A percentile compares a stretch with the other conserved stretches of the same genome.
Evolutionary conservation across 768 basidiomycete genomes (phyloP).

Genomic region (Omphalotus guepiniiformis): DNA sequence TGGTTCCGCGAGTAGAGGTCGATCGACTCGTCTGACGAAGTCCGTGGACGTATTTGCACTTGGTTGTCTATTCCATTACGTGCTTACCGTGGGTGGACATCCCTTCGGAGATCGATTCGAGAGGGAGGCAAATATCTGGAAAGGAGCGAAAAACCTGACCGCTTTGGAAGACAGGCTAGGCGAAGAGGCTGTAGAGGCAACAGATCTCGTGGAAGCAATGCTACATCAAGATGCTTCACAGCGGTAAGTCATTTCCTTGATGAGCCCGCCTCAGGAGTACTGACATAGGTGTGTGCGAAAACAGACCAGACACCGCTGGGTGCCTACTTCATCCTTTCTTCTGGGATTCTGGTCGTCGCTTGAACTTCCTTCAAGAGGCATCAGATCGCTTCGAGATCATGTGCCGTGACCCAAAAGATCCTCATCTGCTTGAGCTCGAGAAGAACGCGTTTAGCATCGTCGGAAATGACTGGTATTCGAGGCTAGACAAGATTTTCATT

Average conservation of each 20-base stretch:
- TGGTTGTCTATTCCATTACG: slow-evolving; percentile 94
- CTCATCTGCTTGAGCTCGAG: slow-evolving; percentile 72
- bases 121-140: slow-evolving; percentile 90
- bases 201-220: slow-evolving; percentile 76
- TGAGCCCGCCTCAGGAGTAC: no score
- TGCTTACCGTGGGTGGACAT: slow-evolving; percentile 84
- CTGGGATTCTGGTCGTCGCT: slow-evolving; percentile 83
- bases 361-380: slow-evolving; percentile 95
- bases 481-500: slow-evolving; percentile 84
- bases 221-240: slow-evolving; percentile 68
- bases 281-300: no score
- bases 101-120: slow-evolving; percentile 94
- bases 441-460: slow-evolving; percentile 64
- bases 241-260: slow-evolving; percentile 50
- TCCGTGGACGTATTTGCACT: slow-evolving; percentile 96
- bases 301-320: slow-evolving; percentile 80
- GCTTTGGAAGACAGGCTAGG: slow-evolving; percentile 58
- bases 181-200: slow-evolving; percentile 92
- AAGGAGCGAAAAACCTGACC: slow-evolving; percentile 67
- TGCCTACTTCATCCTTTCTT: slow-evolving; percentile 94
- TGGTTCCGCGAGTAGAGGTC: slow-evolving; percentile 31
- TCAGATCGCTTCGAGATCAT: slow-evolving; percentile 98
- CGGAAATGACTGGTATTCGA: slow-evolving; percentile 85
- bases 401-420: slow-evolving; percentile 87
- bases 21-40: slow-evolving; percentile 78